Conservation (phyloP, 257 asterid species). For the Eustoma russellianum region DNA sequence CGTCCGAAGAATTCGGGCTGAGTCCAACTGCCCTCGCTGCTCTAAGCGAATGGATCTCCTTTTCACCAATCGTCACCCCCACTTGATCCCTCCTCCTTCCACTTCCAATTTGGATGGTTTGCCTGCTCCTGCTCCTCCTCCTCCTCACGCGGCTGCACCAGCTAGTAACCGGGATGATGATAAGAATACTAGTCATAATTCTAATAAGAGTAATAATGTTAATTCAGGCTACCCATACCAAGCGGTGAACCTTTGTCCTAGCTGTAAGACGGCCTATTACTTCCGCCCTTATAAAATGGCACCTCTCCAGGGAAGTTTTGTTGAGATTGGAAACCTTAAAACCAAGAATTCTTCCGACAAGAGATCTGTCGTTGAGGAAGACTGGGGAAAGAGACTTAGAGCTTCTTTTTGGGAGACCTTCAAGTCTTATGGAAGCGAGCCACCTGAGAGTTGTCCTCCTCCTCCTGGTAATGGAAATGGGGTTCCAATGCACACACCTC, state of each 20-base stretch:
- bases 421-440: slow-evolving; percentile 62
- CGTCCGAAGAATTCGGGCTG: slow-evolving; percentile 69
- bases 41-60: slow-evolving; percentile 86
- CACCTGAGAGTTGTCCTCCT: slow-evolving; percentile 67
- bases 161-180: neutral
- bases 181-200: slow-evolving; percentile 5
- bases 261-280: slow-evolving; percentile 79
- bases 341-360: slow-evolving; percentile 40
- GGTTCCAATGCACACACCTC: slow-evolving; percentile 79
- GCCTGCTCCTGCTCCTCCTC: neutral
- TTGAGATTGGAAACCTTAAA: slow-evolving; percentile 74
- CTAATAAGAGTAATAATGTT: slow-evolving; percentile 15
- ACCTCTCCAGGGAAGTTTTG: slow-evolving; percentile 78
- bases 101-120: slow-evolving; percentile 13
- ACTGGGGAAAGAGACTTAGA: slow-evolving; percentile 39
- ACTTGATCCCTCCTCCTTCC: slow-evolving; percentile 48
- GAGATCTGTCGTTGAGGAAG: slow-evolving; percentile 35
- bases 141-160: neutral
- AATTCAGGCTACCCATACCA: slow-evolving; percentile 35
- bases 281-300: slow-evolving; percentile 66
- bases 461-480: slow-evolving; percentile 42
- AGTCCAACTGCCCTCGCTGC: slow-evolving; percentile 92
- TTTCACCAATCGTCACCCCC: slow-evolving; percentile 51
- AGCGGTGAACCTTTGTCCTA: slow-evolving; percentile 86
- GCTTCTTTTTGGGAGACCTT: slow-evolving; percentile 78